Conservation (phyloP, 2,329 filamentous ascomycete species). For the Mycosphaerelloides madeirae region DNA sequence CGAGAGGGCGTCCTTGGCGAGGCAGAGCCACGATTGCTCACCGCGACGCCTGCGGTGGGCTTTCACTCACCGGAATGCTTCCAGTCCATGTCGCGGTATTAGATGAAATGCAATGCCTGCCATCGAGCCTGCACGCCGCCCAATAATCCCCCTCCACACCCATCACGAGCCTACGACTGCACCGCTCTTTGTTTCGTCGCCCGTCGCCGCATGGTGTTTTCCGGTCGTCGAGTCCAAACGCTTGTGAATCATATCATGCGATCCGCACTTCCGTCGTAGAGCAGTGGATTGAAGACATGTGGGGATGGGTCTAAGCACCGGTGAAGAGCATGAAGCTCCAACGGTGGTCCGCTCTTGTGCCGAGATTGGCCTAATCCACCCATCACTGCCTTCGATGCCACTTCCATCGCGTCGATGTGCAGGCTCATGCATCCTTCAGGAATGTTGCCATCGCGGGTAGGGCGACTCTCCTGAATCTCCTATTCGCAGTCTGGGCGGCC, state of each 20-base stretch:
- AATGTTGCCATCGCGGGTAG: slow-evolving; percentile 14
- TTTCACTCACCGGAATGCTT: neutral
- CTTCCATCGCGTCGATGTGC: slow-evolving; percentile 6
- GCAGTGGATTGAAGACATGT: neutral
- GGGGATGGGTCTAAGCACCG: slow-evolving; percentile 2
- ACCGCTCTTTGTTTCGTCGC: too few species aligned
- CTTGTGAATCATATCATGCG: too few species aligned
- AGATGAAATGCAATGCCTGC: too few species aligned
- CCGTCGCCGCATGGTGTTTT: too few species aligned
- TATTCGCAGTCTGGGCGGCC: neutral
- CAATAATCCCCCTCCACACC: too few species aligned
- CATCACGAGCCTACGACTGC: too few species aligned
- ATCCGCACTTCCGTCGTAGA: too few species aligned
- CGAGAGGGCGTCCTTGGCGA: slow-evolving; percentile 1
- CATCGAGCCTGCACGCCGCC: too few species aligned
- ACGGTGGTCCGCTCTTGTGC: slow-evolving; percentile 5
- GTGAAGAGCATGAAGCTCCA: slow-evolving; percentile 1
- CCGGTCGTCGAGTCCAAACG: too few species aligned
- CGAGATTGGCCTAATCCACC: slow-evolving; percentile 1
- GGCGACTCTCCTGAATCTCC: slow-evolving; percentile 9
- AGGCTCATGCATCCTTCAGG: slow-evolving; percentile 11
- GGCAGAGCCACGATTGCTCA: slow-evolving; percentile 3
- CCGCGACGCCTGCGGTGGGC: slow-evolving; percentile 9
- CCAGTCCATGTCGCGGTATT: too few species aligned
- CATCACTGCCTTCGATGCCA: slow-evolving; percentile 1